Conservation (phyloP, 805 yeast genomes). For the Aciculoconidium aculeatum region DNA sequence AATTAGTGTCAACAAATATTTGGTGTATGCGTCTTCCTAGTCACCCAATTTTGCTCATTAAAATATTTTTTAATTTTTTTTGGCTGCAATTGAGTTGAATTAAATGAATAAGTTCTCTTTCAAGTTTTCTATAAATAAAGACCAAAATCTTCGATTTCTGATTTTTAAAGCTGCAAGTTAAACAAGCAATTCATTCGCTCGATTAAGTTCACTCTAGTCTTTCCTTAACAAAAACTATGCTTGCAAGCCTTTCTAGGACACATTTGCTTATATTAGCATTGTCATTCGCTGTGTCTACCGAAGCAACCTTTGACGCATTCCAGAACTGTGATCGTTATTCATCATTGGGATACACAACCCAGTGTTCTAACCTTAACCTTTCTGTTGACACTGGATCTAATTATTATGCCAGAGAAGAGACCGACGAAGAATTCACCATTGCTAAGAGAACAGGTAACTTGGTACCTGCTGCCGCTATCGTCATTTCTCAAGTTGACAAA, state of each 20-base stretch:
- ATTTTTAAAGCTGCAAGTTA: too few species aligned
- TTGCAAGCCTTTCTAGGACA: constrained; percentile 1
- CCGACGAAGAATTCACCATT: constrained; percentile 6
- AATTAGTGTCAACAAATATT: too few species aligned
- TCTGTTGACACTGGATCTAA: too few species aligned
- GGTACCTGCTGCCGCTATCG: constrained; percentile 20
- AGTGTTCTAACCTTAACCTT: constrained; percentile 6
- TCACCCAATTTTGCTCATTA: too few species aligned
- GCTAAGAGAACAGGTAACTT: constrained; percentile 7
- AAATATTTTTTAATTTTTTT: too few species aligned
- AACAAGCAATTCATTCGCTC: constrained; percentile 3
- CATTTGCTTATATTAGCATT: constrained; percentile 6
- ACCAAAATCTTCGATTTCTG: background rate
- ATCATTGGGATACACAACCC: constrained; percentile 4
- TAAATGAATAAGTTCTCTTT: too few species aligned
- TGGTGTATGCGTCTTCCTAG: background rate
- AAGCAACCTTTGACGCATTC: constrained; percentile 8
- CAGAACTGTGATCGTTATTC: too few species aligned
- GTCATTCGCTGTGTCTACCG: constrained; percentile 4
- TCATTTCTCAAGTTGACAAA: constrained; percentile 17
- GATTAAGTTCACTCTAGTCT: too few species aligned
- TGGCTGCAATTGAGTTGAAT: too few species aligned
- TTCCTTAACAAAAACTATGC: too few species aligned
- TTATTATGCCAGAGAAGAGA: constrained; percentile 6
- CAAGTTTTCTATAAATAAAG: too few species aligned